Conservation (phyloP, 169 alveolate species). For the Perkinsus olseni region DNA sequence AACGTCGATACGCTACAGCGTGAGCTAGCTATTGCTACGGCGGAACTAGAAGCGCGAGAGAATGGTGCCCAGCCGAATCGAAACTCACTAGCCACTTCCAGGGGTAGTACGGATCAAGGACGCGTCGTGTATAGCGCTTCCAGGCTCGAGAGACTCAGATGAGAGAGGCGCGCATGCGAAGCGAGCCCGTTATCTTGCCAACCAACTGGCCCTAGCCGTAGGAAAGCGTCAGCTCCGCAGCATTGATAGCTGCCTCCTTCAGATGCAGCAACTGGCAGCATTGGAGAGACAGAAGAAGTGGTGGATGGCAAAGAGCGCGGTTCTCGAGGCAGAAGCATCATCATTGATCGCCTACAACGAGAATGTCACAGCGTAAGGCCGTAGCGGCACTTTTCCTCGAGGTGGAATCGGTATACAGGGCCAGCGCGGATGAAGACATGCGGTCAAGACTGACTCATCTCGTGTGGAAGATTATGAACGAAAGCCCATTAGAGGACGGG, state of each 20-base stretch:
- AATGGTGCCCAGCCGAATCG: not conserved
- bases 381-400: not conserved
- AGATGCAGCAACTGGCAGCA: not conserved
- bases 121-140: not conserved
- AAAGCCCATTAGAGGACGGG: not conserved
- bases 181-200: not conserved
- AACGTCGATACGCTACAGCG: not conserved
- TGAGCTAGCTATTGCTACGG: not conserved
- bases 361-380: not conserved
- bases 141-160: not conserved
- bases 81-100: not conserved
- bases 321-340: not conserved
- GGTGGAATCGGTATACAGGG: not conserved
- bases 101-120: not conserved
- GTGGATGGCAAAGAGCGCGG: not conserved
- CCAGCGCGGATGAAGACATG: not conserved
- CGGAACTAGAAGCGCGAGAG: not conserved
- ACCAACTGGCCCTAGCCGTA: not conserved
- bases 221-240: not conserved
- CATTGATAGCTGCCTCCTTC: not conserved
- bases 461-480: not conserved
- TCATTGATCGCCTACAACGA: not conserved
- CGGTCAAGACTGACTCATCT: not conserved
- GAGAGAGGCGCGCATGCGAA: not conserved
- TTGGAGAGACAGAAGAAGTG: not conserved